A percentile compares a stretch with the other conserved stretches of the same genome.
phyloP scores from a whole-genome alignment of 140 eudicot genomes.

The Stevia rebaudiana region DNA sequence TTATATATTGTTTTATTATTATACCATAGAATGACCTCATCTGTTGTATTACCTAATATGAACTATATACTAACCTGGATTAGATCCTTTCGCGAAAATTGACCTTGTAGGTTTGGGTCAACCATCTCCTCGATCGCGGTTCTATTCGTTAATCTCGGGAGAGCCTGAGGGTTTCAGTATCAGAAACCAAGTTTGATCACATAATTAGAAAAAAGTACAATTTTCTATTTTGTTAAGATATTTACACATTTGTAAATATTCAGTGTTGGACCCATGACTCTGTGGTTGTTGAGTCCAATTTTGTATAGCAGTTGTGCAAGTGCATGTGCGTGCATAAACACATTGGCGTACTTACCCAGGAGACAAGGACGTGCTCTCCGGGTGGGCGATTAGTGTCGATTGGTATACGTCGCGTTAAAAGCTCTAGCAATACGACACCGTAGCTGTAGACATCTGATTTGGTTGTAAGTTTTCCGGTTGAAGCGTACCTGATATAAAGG shows the following conservation, averaged over 20 bases:
- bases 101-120: constrained; percentile 65
- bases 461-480: constrained; percentile 88
- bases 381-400: constrained; percentile 75
- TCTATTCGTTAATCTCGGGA: constrained; percentile 79
- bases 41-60: too few species aligned
- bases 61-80: constrained; percentile 52
- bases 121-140: constrained; percentile 72
- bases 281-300: too few species aligned
- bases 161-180: constrained; percentile 49
- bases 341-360: constrained; percentile 58
- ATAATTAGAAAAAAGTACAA: too few species aligned
- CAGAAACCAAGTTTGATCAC: too few species aligned
- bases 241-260: too few species aligned
- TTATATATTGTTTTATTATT: too few species aligned
- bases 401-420: constrained; percentile 83
- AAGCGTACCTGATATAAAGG: constrained; percentile 58
- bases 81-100: constrained; percentile 61
- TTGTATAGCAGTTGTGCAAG: too few species aligned
- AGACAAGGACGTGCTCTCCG: constrained; percentile 93
- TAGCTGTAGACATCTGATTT: constrained; percentile 95
- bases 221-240: too few species aligned
- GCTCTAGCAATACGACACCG: constrained; percentile 90
- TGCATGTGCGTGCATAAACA: background rate
- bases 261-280: background rate
- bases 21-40: too few species aligned